Evolutionary conservation across 176 grass and related monocot genomes (phyloP).

Genomic region (Juncus inflexus): DNA sequence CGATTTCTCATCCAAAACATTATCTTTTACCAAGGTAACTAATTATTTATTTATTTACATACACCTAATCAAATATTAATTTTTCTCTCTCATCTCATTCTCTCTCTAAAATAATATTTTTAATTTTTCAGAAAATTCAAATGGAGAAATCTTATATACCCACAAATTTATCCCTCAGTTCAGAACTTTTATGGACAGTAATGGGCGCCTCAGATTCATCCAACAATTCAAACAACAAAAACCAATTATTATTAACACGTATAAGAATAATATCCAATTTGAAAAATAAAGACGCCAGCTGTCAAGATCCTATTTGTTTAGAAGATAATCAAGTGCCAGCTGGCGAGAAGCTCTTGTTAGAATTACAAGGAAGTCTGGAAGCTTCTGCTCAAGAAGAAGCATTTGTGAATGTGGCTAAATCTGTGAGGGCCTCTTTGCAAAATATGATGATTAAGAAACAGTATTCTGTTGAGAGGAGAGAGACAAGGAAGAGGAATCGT

Average conservation of each 20-base stretch:
- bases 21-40: slow-evolving; percentile 63
- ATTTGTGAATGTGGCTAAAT: slow-evolving; percentile 44
- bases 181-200: slow-evolving; percentile 55
- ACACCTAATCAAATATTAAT: background rate
- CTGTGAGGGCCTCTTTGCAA: slow-evolving; percentile 67
- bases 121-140: slow-evolving; percentile 43
- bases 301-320: slow-evolving; percentile 28
- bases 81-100: background rate
- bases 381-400: slow-evolving; percentile 51
- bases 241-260: slow-evolving; percentile 42
- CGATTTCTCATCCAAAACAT: slow-evolving; percentile 47
- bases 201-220: slow-evolving; percentile 87
- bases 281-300: slow-evolving; percentile 8
- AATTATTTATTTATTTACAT: too few species aligned
- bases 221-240: slow-evolving; percentile 26
- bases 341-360: slow-evolving; percentile 55
- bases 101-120: background rate
- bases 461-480: slow-evolving; percentile 82
- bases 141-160: slow-evolving; percentile 73
- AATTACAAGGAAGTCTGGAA: slow-evolving; percentile 73
- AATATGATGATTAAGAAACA: slow-evolving; percentile 91
- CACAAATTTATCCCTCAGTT: slow-evolving; percentile 60
- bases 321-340: slow-evolving; percentile 57
- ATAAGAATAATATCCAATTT: slow-evolving; percentile 43
- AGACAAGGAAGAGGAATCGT: slow-evolving; percentile 65